Conservation (phyloP, 257 asterid genomes). For the Scutellaria galericulata region DNA sequence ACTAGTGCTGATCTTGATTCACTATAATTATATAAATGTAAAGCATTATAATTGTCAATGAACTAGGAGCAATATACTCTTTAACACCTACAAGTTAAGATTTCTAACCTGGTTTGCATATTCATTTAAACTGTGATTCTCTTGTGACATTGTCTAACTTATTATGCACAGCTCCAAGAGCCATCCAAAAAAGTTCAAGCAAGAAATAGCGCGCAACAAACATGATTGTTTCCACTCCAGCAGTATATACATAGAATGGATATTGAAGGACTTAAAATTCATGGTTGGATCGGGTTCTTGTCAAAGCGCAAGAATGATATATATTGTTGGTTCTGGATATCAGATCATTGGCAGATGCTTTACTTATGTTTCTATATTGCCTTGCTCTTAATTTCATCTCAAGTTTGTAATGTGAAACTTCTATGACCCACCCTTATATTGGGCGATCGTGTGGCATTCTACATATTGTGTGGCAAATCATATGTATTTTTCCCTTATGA, state of each 20-base stretch:
- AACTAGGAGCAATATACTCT: too few relatives aligned
- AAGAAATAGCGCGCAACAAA: conserved; percentile 13
- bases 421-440: conserved; percentile 9
- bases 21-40: too few relatives aligned
- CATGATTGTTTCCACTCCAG: conserved; percentile 29
- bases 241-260: conserved; percentile 2
- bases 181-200: conserved; percentile 34
- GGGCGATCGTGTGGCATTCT: conserved; percentile 7
- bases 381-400: background rate
- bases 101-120: too few relatives aligned
- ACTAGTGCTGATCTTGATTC: too few relatives aligned
- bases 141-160: conserved; percentile 23
- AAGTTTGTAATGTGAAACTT: conserved; percentile 30
- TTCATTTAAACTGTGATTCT: background rate
- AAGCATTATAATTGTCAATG: too few relatives aligned
- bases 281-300: background rate
- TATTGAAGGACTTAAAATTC: conserved; percentile 4
- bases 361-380: background rate
- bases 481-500: conserved; percentile 11
- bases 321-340: conserved; percentile 30
- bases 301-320: background rate
- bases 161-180: conserved; percentile 36
- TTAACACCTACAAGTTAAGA: too few relatives aligned
- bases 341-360: conserved; percentile 24
- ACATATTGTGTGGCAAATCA: conserved; percentile 27